Evolutionary conservation across 1,284 basidiomycete species (phyloP).

Genomic region (Irpex rosettiformis): DNA sequence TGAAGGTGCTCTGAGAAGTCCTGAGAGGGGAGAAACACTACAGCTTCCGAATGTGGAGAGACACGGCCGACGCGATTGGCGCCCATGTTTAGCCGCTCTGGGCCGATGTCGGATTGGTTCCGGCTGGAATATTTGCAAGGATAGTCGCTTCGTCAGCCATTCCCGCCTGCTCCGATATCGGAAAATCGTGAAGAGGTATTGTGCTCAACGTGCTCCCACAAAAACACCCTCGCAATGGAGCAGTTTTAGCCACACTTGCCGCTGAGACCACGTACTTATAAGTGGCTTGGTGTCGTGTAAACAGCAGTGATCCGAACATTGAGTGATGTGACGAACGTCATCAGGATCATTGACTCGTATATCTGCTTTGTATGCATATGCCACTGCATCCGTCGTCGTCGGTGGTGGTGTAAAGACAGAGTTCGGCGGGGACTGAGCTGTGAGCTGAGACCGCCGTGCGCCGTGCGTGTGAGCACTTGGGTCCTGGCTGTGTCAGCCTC

Average conservation of each 20-base stretch:
- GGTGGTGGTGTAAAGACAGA: no score
- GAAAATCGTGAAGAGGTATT: not conserved
- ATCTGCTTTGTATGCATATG: no score
- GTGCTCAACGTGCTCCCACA: no score
- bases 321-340: not conserved
- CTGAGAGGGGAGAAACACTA: no score
- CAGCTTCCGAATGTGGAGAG: not conserved
- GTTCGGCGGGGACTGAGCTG: not conserved
- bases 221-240: not conserved
- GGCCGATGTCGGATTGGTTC: not conserved
- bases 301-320: not conserved
- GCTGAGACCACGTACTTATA: not conserved
- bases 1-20: no score
- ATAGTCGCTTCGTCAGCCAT: not conserved
- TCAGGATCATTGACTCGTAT: not conserved
- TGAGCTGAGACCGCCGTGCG: no score
- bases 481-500: not conserved
- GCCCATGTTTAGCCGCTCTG: not conserved
- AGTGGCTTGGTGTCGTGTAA: not conserved
- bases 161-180: not conserved
- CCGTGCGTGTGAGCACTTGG: no score
- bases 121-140: no score
- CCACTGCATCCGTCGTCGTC: no score
- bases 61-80: not conserved
- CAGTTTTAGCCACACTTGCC: not conserved